Evolutionary conservation across 2,329 filamentous ascomycete genomes (phyloP).

Genomic region (Sporothrix sp.): DNA sequence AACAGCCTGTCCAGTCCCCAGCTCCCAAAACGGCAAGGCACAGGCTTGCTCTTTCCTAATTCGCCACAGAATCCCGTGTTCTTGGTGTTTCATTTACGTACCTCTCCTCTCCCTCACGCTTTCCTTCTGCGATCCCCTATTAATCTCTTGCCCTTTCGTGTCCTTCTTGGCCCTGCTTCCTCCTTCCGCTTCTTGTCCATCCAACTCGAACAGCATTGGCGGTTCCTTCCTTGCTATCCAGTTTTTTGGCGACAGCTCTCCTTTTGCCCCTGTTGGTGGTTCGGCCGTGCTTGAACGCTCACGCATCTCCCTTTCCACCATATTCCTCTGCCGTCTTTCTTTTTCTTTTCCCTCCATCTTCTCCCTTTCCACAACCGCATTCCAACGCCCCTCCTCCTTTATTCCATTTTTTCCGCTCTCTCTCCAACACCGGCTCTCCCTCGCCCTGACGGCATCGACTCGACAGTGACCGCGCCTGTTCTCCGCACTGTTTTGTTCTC

Average conservation of each 20-base stretch:
- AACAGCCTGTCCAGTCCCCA: conserved; percentile 9
- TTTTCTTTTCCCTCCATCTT: neutral
- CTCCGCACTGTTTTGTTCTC: neutral
- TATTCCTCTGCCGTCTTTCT: neutral
- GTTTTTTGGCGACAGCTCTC: too few species aligned
- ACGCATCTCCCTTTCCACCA: too few species aligned
- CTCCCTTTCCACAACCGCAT: neutral
- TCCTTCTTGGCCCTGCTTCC: neutral
- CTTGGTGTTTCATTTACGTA: conserved; percentile 4
- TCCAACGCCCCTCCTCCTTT: neutral
- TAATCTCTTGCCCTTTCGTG: neutral
- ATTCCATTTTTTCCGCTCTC: neutral
- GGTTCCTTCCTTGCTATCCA: neutral
- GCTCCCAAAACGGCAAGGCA: neutral
- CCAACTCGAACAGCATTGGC: too few species aligned
- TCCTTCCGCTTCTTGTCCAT: neutral
- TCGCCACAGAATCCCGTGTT: conserved; percentile 4
- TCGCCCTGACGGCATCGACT: neutral
- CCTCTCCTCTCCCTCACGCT: neutral
- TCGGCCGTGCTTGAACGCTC: too few species aligned
- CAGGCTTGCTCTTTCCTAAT: conserved; percentile 8
- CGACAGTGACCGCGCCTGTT: neutral
- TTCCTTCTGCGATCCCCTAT: neutral
- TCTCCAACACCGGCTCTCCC: neutral
- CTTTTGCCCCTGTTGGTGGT: too few species aligned